Evolutionary conservation across 495 filamentous ascomycete genomes (phyloP).

Genomic region (Neurospora sp.): DNA sequence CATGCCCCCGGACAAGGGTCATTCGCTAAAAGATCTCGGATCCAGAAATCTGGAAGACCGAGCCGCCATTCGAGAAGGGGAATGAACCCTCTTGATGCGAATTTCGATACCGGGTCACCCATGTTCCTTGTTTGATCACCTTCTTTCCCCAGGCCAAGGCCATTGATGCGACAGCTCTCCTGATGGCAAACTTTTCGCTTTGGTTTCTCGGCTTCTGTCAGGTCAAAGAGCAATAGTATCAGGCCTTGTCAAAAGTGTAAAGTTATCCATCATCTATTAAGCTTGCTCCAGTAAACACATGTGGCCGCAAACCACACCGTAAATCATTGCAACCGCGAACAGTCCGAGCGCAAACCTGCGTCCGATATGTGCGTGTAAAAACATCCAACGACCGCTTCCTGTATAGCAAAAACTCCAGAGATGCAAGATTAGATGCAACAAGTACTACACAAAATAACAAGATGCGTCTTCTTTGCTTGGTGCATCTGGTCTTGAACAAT

Average conservation of each 20-base stretch:
- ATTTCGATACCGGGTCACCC: background rate
- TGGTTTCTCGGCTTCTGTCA: background rate
- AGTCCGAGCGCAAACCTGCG: background rate
- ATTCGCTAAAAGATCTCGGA: background rate
- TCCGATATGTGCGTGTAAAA: background rate
- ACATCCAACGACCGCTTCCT: background rate
- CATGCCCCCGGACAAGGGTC: background rate
- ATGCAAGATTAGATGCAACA: background rate
- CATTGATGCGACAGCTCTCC: background rate
- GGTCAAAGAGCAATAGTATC: too few relatives aligned
- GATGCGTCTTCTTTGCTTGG: background rate
- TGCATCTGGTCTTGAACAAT: background rate
- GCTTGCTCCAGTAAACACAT: background rate
- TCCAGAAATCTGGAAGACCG: background rate
- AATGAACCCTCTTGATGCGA: background rate
- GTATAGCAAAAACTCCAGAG: background rate
- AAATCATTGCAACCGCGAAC: background rate
- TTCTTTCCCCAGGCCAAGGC: background rate
- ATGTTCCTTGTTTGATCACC: background rate
- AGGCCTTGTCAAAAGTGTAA: too few relatives aligned
- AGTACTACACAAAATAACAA: background rate
- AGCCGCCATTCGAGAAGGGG: background rate
- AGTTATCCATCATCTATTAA: background rate
- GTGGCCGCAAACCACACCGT: background rate
- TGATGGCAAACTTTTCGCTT: background rate